Conservation (phyloP, 1,139 yeast species). For the Diutina sp. region DNA sequence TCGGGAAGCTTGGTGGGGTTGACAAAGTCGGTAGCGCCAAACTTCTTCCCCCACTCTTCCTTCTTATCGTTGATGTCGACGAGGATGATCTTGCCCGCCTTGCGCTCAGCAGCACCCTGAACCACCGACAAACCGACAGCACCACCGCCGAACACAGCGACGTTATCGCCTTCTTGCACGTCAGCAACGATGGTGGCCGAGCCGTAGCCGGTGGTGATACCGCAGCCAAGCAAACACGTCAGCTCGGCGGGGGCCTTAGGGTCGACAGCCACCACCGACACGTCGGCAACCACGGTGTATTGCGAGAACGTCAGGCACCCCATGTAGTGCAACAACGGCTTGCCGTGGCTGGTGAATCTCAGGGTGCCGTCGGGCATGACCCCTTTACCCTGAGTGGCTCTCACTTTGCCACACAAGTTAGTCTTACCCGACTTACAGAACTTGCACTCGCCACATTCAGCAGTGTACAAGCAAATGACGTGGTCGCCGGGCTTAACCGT, state of each 20-base stretch:
- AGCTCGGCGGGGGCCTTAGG: constrained; percentile 73
- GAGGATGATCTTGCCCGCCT: constrained; percentile 73
- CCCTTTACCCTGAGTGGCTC: constrained; percentile 88
- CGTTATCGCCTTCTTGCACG: constrained; percentile 83
- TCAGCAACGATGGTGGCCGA: constrained; percentile 93
- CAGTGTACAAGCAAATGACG: constrained; percentile 87
- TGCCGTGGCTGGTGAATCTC: constrained; percentile 76
- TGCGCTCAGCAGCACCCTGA: constrained; percentile 81
- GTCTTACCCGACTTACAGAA: constrained; percentile 94
- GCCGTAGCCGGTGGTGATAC: constrained; percentile 97
- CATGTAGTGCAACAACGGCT: constrained; percentile 83
- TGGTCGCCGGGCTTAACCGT: constrained; percentile 80
- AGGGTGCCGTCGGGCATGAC: constrained; percentile 94
- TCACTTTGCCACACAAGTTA: constrained; percentile 80
- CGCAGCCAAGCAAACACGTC: constrained; percentile 92
- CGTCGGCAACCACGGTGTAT: constrained; percentile 95
- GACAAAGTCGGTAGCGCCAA: constrained; percentile 92
- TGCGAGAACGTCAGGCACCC: constrained; percentile 95
- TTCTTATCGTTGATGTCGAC: constrained; percentile 79
- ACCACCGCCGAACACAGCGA: constrained; percentile 96
- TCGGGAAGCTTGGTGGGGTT: constrained; percentile 69
- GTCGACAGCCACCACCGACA: constrained; percentile 90
- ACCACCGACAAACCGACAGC: constrained; percentile 93
- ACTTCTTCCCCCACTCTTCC: constrained; percentile 73
- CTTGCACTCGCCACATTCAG: constrained; percentile 92